Percentiles rank a stretch among this genome's conserved stretches.
phyloP scores from a whole-genome alignment of 2,329 filamentous ascomycete species.

The Chaetomium olivaceum region DNA sequence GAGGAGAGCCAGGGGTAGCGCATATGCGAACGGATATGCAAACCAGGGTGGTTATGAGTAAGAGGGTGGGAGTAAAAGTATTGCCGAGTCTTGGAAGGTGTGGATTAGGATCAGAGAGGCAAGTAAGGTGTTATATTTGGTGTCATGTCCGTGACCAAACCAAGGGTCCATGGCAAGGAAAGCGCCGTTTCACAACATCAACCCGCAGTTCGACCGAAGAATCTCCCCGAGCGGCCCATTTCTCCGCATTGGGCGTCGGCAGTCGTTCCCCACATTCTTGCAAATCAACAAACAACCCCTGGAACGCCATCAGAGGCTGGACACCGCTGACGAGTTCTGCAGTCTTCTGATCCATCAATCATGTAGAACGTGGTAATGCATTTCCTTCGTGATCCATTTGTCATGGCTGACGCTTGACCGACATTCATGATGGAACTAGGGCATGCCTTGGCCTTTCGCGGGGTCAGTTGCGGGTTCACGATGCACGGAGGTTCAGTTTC shows the following conservation, averaged over 20 bases:
- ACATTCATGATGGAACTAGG: not conserved
- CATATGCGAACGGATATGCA: not conserved
- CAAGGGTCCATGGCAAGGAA: not conserved
- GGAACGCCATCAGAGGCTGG: not conserved
- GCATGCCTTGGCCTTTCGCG: not conserved
- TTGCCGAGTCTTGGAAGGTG: not conserved
- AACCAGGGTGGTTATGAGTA: not conserved
- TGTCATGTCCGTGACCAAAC: not conserved
- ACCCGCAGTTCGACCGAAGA: slow-evolving; percentile 7
- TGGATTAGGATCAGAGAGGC: not conserved
- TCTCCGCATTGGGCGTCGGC: not conserved
- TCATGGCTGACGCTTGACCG: slow-evolving; percentile 5
- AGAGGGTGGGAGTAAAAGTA: not conserved
- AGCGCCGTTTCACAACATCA: not conserved
- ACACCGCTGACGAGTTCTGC: not conserved
- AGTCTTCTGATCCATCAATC: not conserved
- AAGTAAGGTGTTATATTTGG: not conserved
- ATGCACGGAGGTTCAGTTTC: not conserved
- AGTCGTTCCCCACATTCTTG: not conserved
- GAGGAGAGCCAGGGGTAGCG: not conserved
- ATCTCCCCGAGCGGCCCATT: not conserved
- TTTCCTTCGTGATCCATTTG: not conserved
- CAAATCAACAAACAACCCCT: not conserved
- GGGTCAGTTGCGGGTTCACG: not conserved
- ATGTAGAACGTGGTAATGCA: not conserved